Base-by-base conservation (phyloP, 1,284 basidiomycete species). In the Taiwanofungus camphoratus region DNA sequence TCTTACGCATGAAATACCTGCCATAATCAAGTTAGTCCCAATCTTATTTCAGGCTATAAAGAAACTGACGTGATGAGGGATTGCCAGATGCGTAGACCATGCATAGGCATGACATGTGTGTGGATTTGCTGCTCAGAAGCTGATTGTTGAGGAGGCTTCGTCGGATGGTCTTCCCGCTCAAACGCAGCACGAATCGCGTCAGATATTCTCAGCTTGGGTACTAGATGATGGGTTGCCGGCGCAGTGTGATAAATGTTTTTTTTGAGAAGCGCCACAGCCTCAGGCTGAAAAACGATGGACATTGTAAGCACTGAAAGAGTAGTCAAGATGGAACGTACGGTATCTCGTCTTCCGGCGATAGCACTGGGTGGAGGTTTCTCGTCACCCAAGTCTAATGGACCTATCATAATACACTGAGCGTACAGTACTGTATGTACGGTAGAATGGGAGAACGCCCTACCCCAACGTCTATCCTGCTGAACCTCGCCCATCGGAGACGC, bases 351-450 rank as follows among this genome's bases (percentile, higher is more conserved):
- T 13, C 69, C 76, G 2, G 76, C 80, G 45, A 87, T 82, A 1
- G 79, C 78, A 41, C 70, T 77, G 2, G 77, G 70, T 6, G 82
- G 80, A 7, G 81, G 81, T 5, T 56, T 59, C 56, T 86, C 82
- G 15, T 74, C 69, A 6, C 70, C 72, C 11, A 81, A 57, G 55
- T 81, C 78, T 35, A 80, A 57, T 1, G 77, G 77, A 0, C 77
- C 77, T 60, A 20, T n/a, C n/a, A 3, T 11, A 4, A 1, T 11
- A 22, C 5, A 19, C 18, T 39, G 39, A 35, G 24, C 13, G 4
- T 18, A 15, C n/a, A 21, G 16, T 13, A 3, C 13, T 12, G 4
- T 6, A 20, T 20, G 21, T 12, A 32, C 41, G 7, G 39, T 30
- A 21, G 24, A 5, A 21, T 32, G 5, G 9, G 12, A 20, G 19